phyloP scores from a whole-genome alignment of 73 alveolate genomes.

The Tetrahymena elliotti region DNA sequence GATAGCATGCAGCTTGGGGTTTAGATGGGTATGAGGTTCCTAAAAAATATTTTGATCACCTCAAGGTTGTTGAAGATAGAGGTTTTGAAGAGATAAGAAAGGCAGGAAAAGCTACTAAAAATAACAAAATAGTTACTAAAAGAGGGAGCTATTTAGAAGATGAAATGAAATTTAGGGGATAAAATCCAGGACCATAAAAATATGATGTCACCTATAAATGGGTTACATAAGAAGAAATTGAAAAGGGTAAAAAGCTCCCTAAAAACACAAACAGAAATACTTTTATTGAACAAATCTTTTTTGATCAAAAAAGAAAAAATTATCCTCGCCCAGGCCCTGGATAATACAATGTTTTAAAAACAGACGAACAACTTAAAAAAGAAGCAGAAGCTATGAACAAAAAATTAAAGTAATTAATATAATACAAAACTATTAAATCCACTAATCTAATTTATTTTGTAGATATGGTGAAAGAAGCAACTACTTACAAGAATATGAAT shows the following conservation, averaged over 20 bases:
- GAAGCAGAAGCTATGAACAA: slow-evolving; percentile 12
- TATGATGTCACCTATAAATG: slow-evolving; percentile 13
- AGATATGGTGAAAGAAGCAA: slow-evolving; percentile 25
- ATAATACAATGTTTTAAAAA: slow-evolving; percentile 2
- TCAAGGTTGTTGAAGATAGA: slow-evolving; percentile 15
- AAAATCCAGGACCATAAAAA: slow-evolving; percentile 36
- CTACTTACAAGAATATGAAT: slow-evolving; percentile 19
- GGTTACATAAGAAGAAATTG: slow-evolving; percentile 7
- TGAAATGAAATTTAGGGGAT: slow-evolving; percentile 4
- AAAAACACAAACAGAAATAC: slow-evolving; percentile 14
- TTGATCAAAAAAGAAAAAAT: slow-evolving; percentile 18
- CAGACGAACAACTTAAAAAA: slow-evolving; percentile 12
- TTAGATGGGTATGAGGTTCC: slow-evolving; percentile 43
- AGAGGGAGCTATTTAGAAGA: slow-evolving; percentile 43
- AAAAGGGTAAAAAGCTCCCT: not conserved
- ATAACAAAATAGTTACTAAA: slow-evolving; percentile 18
- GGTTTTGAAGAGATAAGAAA: not conserved
- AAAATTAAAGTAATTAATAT: slow-evolving; percentile 1
- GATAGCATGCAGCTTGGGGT: slow-evolving; percentile 29
- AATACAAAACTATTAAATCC: not conserved
- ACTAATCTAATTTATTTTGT: not conserved
- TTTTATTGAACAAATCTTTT: slow-evolving; percentile 24
- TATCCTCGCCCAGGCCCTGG: slow-evolving; percentile 43
- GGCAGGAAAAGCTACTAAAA: slow-evolving; percentile 8
- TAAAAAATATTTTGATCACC: slow-evolving; percentile 33